Percentiles rank a stretch among this genome's conserved stretches.
phyloP scores from a whole-genome alignment of 805 yeast species.

The Hyphopichia homilentoma region DNA sequence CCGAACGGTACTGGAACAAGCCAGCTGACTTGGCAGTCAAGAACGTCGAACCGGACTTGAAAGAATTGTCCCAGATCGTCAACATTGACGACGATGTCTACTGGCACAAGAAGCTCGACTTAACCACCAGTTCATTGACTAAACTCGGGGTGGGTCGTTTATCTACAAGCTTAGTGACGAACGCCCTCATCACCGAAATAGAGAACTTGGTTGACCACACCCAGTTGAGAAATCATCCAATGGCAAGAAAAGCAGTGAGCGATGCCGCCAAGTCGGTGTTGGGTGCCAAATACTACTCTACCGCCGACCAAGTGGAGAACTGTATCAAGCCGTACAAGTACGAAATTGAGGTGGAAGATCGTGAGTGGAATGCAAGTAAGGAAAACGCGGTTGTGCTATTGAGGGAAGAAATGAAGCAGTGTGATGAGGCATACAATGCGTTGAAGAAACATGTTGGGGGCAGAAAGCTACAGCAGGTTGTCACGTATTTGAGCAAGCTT shows the following conservation, averaged over 20 bases:
- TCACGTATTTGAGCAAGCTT: constrained; percentile 61
- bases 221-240: constrained; percentile 78
- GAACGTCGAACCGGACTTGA: constrained; percentile 45
- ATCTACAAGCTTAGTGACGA: constrained; percentile 78
- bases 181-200: constrained; percentile 74
- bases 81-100: constrained; percentile 59
- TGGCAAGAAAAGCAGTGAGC: constrained; percentile 73
- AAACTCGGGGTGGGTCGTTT: constrained; percentile 92
- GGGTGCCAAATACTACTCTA: constrained; percentile 74
- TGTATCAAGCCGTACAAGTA: constrained; percentile 97
- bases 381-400: constrained; percentile 72
- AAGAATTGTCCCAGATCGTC: constrained; percentile 52
- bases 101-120: constrained; percentile 86
- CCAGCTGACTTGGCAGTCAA: constrained; percentile 31
- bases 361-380: constrained; percentile 85
- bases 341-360: constrained; percentile 92
- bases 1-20: constrained; percentile 89
- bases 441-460: constrained; percentile 76
- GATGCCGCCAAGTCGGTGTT: constrained; percentile 84
- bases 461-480: constrained; percentile 76
- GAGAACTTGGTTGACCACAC: constrained; percentile 70
- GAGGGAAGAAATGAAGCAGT: constrained; percentile 83
- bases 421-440: constrained; percentile 56
- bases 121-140: constrained; percentile 78
- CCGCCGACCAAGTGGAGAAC: constrained; percentile 98